Base-by-base conservation (phyloP, 345 rosid genomes). In the Bruguiera parviflora region DNA sequence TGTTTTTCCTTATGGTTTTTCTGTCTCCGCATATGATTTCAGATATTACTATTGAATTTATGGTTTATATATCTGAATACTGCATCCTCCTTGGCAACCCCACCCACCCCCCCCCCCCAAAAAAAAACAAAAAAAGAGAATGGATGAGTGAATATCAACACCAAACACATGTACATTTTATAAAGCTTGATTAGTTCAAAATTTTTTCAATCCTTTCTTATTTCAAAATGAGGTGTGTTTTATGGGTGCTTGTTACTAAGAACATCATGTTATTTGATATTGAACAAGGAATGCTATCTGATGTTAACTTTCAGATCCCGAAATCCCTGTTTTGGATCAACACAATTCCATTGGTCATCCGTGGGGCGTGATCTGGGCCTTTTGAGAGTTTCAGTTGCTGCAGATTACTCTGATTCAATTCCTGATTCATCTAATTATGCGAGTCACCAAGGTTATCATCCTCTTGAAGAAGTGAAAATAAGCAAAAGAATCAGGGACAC, bases 381-480 rank as follows among this genome's bases (percentile, higher is more conserved):
- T 67, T 81, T 86, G 37, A 94, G 88, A 81, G 92, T 86, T 77
- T 85, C 92, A 15, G 98, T 94, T 79, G 97, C 97, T 70, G 98
- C 97, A n/a, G 96, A 94, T 83, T 94, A 87, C 77, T 83, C 97
- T 13, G 98, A 91, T 81, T 94, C 95, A 21, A 88, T 89, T 77
- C 90, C 97, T 11, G 92, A 94, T 72, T 89, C 98, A 56, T 84
- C 97, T 77, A 84, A 82, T 79, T 84, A 82, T 77, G 65, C 66
- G 58, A 78, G 74, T 62, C 58, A 77, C 56, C 76, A 64, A 66
- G 93, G 96, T 32, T 94, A 89, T 75, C 98, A 94, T 80, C 98
- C 97, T 64, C 89, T 94, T 33, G 98, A 94, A 78, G 98, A 94
- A 58, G 66, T 94, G 61, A 85, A 87, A 81, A 78, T 76, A 35